These are phyloP conservation scores for Bidens hawaiensis DNA, from an alignment of 140 eudicot species.

Conservation along the genomic window DNA sequence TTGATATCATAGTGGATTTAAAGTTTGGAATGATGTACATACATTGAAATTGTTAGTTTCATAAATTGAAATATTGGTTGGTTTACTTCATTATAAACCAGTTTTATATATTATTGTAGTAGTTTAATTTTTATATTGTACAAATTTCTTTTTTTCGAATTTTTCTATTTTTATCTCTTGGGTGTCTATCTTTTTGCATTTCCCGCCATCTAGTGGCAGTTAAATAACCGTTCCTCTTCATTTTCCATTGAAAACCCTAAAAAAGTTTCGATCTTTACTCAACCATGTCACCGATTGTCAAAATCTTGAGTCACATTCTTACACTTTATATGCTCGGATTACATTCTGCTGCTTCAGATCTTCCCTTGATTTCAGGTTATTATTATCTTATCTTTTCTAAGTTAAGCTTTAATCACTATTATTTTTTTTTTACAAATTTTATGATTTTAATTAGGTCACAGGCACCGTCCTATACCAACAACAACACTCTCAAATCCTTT, in stretches of 20 bases:
- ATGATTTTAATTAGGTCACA: slow-evolving; percentile 23
- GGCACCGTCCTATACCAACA: slow-evolving; percentile 24
- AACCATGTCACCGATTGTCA: not conserved
- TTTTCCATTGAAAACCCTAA: slow-evolving; percentile 4
- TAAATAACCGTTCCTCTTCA: slow-evolving; percentile 30
- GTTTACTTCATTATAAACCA: not conserved
- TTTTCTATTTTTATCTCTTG: not conserved
- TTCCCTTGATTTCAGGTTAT: too few relatives aligned
- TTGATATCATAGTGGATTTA: not conserved
- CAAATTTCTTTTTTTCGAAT: not conserved
- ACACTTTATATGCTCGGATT: slow-evolving; percentile 19
- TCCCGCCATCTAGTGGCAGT: slow-evolving; percentile 36
- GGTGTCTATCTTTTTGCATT: not conserved
- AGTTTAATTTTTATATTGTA: too few relatives aligned
- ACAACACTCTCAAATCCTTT: slow-evolving; percentile 54
- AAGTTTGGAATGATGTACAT: slow-evolving; percentile 3
- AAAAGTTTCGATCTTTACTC: not conserved
- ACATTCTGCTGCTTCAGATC: slow-evolving; percentile 15
- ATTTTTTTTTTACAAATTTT: too few relatives aligned
- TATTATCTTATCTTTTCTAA: too few relatives aligned
- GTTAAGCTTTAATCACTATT: too few relatives aligned
- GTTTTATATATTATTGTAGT: not conserved
- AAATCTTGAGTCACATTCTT: slow-evolving; percentile 15
- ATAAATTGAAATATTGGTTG: not conserved
- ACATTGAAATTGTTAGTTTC: not conserved